A percentile compares a stretch with the other conserved stretches of the same genome.
phyloP scores from a whole-genome alignment of 371 early-diverging fungal species.

The Mucor plumbeus region DNA sequence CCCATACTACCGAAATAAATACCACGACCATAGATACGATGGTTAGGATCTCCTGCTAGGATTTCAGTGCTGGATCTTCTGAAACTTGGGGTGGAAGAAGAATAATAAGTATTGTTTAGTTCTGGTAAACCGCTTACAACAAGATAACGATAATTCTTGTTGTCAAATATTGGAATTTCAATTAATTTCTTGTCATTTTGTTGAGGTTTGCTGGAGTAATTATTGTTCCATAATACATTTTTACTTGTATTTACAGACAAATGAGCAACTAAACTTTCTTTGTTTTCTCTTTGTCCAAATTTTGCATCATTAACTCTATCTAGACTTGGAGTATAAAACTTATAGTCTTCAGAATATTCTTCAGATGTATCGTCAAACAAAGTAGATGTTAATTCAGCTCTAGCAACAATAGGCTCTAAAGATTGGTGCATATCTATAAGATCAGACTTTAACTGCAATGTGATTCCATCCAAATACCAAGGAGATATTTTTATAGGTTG shows the following conservation, averaged over 20 bases:
- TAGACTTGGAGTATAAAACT: slow-evolving; percentile 5
- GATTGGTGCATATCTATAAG: slow-evolving; percentile 33
- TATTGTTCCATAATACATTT: neutral
- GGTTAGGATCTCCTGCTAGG: neutral
- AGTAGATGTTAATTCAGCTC: slow-evolving; percentile 15
- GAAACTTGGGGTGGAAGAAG: slow-evolving; percentile 22
- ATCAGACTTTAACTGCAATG: slow-evolving; percentile 38
- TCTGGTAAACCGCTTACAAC: slow-evolving; percentile 64
- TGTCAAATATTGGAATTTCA: slow-evolving; percentile 14
- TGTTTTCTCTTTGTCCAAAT: neutral
- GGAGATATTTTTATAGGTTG: slow-evolving; percentile 31
- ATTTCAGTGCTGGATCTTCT: slow-evolving; percentile 53
- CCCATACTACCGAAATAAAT: slow-evolving; percentile 3
- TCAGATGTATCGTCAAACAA: neutral
- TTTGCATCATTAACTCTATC: neutral
- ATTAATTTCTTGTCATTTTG: neutral
- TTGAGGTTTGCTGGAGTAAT: neutral
- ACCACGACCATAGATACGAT: neutral
- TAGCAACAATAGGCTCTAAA: slow-evolving; percentile 35
- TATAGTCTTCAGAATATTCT: neutral
- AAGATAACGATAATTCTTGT: slow-evolving; percentile 43
- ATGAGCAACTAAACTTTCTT: neutral
- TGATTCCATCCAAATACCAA: slow-evolving; percentile 48
- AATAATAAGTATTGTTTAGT: slow-evolving; percentile 36
- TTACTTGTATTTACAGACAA: neutral